These are phyloP conservation scores for Microsporum ferrugineum DNA, from an alignment of 2,329 filamentous ascomycete species.

Conservation along the genomic window DNA sequence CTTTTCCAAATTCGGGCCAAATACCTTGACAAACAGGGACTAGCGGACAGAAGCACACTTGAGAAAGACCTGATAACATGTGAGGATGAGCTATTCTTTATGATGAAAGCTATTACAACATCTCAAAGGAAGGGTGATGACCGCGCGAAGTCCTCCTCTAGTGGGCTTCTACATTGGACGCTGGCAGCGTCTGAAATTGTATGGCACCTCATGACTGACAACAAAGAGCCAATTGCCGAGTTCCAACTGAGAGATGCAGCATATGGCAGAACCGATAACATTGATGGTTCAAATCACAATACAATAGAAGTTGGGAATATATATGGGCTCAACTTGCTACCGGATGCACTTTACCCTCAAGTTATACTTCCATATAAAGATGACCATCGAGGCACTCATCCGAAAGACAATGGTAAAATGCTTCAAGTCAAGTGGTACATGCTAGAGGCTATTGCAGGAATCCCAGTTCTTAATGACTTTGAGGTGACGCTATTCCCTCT, in stretches of 20 bases:
- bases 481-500: slow-evolving; percentile 88
- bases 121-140: slow-evolving; percentile 80
- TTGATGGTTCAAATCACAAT: slow-evolving; percentile 92
- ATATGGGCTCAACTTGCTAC: slow-evolving; percentile 77
- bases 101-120: slow-evolving; percentile 99
- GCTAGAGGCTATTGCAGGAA: slow-evolving; percentile 94
- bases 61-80: slow-evolving; percentile 80
- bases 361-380: slow-evolving; percentile 88
- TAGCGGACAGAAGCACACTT: slow-evolving; percentile 79
- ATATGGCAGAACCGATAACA: slow-evolving; percentile 93
- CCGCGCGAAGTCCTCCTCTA: slow-evolving; percentile 54
- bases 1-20: slow-evolving; percentile 90
- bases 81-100: slow-evolving; percentile 96
- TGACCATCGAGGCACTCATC: slow-evolving; percentile 43
- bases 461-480: slow-evolving; percentile 93
- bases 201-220: slow-evolving; percentile 87
- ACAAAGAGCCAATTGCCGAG: slow-evolving; percentile 78
- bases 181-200: slow-evolving; percentile 92
- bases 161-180: slow-evolving; percentile 77
- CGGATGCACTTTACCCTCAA: slow-evolving; percentile 84
- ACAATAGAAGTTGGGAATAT: slow-evolving; percentile 78
- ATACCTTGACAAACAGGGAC: slow-evolving; percentile 75
- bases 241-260: slow-evolving; percentile 82
- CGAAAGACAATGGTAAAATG: slow-evolving; percentile 63
- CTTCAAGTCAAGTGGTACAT: slow-evolving; percentile 94